phyloP scores from a whole-genome alignment of 176 grass and related monocot genomes.

The Chloris gayana region DNA sequence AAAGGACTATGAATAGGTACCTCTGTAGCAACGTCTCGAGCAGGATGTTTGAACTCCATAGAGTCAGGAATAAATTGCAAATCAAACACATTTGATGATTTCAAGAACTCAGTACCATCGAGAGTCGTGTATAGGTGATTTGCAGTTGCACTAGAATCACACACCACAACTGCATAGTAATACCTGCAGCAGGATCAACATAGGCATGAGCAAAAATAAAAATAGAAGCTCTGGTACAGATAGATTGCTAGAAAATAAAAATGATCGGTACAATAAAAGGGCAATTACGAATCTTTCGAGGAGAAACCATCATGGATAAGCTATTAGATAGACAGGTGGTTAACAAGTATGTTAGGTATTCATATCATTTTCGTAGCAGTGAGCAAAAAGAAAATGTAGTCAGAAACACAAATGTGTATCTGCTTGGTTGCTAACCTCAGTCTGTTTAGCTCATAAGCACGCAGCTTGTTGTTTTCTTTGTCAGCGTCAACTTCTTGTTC shows the following conservation, averaged over 20 bases:
- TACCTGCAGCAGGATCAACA: slow-evolving; percentile 58
- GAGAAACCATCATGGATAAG: not conserved
- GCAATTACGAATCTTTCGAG: slow-evolving; percentile 7
- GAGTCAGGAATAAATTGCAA: slow-evolving; percentile 79
- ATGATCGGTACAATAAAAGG: not conserved
- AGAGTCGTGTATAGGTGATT: slow-evolving; percentile 86
- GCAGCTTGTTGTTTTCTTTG: slow-evolving; percentile 70
- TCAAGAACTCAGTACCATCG: slow-evolving; percentile 80
- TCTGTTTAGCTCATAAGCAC: slow-evolving; percentile 86
- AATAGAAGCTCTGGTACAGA: not conserved
- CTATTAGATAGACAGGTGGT: not conserved
- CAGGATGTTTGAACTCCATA: slow-evolving; percentile 76
- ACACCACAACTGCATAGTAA: slow-evolving; percentile 82
- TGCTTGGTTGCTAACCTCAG: slow-evolving; percentile 54
- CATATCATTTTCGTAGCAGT: not conserved
- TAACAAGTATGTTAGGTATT: not conserved
- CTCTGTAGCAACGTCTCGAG: slow-evolving; percentile 70
- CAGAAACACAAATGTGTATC: slow-evolving; percentile 4
- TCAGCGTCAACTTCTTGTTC: slow-evolving; percentile 46
- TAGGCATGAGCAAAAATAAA: not conserved
- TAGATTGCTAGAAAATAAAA: not conserved
- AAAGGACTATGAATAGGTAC: slow-evolving; percentile 41
- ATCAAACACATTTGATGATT: slow-evolving; percentile 84
- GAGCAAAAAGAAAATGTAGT: not conserved
- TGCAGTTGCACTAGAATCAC: slow-evolving; percentile 84